Percentiles rank a stretch among this genome's conserved stretches.
These are phyloP conservation scores for Noccaea bulbosa DNA, from an alignment of 345 rosid genomes.

Conservation along the genomic window DNA sequence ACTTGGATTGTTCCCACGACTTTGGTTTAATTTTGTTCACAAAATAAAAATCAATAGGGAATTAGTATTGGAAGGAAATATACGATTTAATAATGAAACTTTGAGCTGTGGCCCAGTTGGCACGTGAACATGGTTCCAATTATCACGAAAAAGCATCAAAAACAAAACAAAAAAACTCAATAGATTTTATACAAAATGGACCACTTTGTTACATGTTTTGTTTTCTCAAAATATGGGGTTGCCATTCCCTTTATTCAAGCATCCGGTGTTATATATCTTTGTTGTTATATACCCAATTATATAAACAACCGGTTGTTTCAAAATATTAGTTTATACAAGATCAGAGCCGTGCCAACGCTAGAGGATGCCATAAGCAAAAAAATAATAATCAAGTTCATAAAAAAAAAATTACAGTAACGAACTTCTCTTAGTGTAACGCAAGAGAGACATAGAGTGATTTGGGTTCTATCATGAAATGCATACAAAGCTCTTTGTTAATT, in stretches of 20 bases:
- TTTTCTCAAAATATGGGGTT: slow-evolving; percentile 23
- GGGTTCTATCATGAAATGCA: too few species aligned
- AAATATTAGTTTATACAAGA: too few species aligned
- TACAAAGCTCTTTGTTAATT: too few species aligned
- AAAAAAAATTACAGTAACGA: too few species aligned
- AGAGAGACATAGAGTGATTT: too few species aligned
- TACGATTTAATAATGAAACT: slow-evolving; percentile 32
- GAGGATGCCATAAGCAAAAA: too few species aligned
- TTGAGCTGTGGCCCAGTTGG: slow-evolving; percentile 55
- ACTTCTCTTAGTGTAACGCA: too few species aligned
- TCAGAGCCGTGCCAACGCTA: too few species aligned
- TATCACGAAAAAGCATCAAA: slow-evolving; percentile 27
- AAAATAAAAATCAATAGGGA: not conserved
- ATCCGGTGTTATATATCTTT: slow-evolving; percentile 23
- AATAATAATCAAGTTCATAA: too few species aligned
- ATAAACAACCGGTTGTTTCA: too few species aligned
- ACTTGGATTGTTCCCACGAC: slow-evolving; percentile 47
- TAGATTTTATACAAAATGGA: slow-evolving; percentile 37
- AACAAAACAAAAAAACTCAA: not conserved
- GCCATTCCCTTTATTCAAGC: slow-evolving; percentile 9
- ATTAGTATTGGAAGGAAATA: slow-evolving; percentile 5
- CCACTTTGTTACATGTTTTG: slow-evolving; percentile 20
- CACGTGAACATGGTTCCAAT: slow-evolving; percentile 46
- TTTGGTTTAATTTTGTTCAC: slow-evolving; percentile 19
- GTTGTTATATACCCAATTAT: slow-evolving; percentile 10